These are phyloP conservation scores for Babesia bovis DNA, from an alignment of 169 alveolate genomes.

Conservation along the genomic window DNA sequence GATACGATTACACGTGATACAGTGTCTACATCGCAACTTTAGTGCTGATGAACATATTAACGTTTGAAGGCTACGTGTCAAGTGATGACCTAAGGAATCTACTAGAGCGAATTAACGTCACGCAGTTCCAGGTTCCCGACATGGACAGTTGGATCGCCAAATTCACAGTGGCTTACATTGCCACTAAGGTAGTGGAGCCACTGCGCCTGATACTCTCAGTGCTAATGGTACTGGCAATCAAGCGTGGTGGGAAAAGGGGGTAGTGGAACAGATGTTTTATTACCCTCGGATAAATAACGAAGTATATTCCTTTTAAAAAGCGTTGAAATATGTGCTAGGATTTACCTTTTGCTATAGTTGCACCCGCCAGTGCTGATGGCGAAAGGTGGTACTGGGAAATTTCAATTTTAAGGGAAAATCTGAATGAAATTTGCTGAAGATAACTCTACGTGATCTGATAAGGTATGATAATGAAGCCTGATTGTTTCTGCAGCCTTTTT, in stretches of 20 bases:
- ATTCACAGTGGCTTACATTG: conserved; percentile 67
- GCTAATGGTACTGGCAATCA: conserved; percentile 32
- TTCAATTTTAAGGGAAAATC: too few relatives aligned
- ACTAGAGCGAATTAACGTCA: conserved; percentile 37
- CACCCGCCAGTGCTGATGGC: too few relatives aligned
- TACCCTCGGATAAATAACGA: too few relatives aligned
- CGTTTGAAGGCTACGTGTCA: conserved; percentile 45
- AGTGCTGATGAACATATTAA: conserved; percentile 35
- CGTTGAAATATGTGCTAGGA: too few relatives aligned
- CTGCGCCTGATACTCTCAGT: conserved; percentile 54
- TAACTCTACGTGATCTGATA: too few relatives aligned
- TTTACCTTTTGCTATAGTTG: too few relatives aligned
- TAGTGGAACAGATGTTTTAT: too few relatives aligned
- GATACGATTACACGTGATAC: neutral
- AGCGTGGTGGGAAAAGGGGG: conserved; percentile 15
- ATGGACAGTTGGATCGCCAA: conserved; percentile 61
- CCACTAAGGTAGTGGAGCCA: conserved; percentile 64
- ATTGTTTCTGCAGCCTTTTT: too few relatives aligned
- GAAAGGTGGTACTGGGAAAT: too few relatives aligned
- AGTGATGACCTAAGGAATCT: conserved; percentile 39
- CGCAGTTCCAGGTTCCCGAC: conserved; percentile 59
- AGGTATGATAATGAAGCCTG: too few relatives aligned
- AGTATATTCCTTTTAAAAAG: too few relatives aligned
- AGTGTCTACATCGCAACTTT: conserved; percentile 65
- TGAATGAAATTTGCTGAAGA: too few relatives aligned